Evolutionary conservation across 305 asterid species (phyloP).

Genomic region (Fraxinus sp.): DNA sequence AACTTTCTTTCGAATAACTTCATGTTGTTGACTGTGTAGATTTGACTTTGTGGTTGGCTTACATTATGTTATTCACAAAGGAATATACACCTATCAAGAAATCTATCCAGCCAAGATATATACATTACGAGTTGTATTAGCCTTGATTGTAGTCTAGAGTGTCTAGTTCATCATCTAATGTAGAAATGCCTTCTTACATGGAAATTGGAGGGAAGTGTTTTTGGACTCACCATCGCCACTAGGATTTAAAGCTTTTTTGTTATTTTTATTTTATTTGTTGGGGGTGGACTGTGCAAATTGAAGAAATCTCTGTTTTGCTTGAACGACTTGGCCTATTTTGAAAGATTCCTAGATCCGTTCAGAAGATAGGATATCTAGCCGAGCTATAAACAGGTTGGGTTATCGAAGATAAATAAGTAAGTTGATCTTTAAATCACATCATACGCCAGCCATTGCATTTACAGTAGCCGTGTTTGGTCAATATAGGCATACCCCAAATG

Average conservation of each 20-base stretch:
- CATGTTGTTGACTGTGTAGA: neutral
- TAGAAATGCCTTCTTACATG: neutral
- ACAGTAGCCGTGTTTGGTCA: neutral
- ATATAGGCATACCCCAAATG: neutral
- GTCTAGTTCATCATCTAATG: neutral
- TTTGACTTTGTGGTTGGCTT: neutral
- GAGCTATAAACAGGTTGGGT: neutral
- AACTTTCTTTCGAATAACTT: neutral
- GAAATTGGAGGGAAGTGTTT: neutral
- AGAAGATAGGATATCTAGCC: neutral
- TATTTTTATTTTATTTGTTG: neutral
- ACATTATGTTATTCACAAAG: neutral
- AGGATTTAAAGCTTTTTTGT: neutral
- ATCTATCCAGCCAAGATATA: neutral
- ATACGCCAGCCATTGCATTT: neutral
- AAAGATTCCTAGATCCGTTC: neutral
- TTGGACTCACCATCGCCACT: neutral
- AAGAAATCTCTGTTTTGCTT: neutral
- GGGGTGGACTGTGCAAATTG: neutral
- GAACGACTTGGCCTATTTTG: neutral
- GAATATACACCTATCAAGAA: neutral
- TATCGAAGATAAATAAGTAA: neutral
- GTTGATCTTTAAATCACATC: neutral
- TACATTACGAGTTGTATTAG: neutral
- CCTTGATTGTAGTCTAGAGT: neutral